phyloP scores from a whole-genome alignment of 352 stramenopile genomes.

The Phytopythium montanum region DNA sequence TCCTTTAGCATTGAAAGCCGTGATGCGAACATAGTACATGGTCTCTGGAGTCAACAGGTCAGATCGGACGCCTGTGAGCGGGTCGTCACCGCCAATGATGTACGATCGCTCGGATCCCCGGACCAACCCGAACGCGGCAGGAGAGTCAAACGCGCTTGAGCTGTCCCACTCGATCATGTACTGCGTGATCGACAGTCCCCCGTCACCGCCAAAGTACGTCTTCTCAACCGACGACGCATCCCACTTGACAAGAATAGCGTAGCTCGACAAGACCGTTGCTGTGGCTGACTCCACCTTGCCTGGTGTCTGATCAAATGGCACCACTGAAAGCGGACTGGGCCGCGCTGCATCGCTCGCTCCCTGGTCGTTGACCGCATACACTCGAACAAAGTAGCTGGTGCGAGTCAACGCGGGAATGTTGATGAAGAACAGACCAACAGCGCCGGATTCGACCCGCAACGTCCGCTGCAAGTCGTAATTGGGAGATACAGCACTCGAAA shows the following conservation, averaged over 20 bases:
- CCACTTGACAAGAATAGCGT: constrained; percentile 92
- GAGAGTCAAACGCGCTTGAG: constrained; percentile 86
- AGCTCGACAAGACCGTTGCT: constrained; percentile 81
- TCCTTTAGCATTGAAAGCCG: constrained; percentile 72
- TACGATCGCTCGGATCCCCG: constrained; percentile 47
- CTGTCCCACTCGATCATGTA: constrained; percentile 97
- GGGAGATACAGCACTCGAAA: constrained; percentile 68
- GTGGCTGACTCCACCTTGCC: constrained; percentile 56
- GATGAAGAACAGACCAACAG: constrained; percentile 80
- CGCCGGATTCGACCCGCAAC: constrained; percentile 32
- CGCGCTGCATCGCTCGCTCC: constrained; percentile 47
- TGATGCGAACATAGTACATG: constrained; percentile 77
- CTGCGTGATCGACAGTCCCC: constrained; percentile 89
- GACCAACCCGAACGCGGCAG: constrained; percentile 67
- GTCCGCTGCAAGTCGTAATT: constrained; percentile 60
- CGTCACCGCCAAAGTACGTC: constrained; percentile 88
- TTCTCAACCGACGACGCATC: constrained; percentile 75
- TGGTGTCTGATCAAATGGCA: constrained; percentile 68
- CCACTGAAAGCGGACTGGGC: constrained; percentile 46
- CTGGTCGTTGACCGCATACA: constrained; percentile 92
- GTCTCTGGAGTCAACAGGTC: constrained; percentile 72
- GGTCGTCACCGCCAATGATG: constrained; percentile 91
- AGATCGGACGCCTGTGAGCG: constrained; percentile 90
- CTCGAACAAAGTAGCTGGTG: constrained; percentile 84
- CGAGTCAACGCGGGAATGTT: constrained; percentile 82